These are phyloP conservation scores for Globisporangium paddicum DNA, from an alignment of 352 stramenopile species.

Conservation along the genomic window DNA sequence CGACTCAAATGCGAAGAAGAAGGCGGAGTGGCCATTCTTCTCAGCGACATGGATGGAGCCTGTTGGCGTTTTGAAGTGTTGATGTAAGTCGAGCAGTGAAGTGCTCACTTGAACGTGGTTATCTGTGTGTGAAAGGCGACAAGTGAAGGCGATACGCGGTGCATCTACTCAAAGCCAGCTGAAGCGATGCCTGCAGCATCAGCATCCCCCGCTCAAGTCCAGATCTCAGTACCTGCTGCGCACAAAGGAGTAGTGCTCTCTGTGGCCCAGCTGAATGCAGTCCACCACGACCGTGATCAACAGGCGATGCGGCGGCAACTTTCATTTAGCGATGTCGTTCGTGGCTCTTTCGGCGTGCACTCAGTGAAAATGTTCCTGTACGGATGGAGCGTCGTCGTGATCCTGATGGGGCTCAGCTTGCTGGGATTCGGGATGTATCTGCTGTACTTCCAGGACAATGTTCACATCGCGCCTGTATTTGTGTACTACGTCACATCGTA, in stretches of 20 bases:
- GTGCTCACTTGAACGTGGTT: not conserved
- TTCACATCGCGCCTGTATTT: conserved; percentile 37
- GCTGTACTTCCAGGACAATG: conserved; percentile 57
- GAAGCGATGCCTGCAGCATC: not conserved
- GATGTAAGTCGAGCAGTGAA: not conserved
- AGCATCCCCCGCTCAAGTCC: conserved; percentile 2
- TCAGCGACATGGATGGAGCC: not conserved
- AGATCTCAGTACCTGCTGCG: not conserved
- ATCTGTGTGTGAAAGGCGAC: not conserved
- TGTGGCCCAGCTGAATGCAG: conserved; percentile 18
- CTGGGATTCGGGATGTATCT: conserved; percentile 54
- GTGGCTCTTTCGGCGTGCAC: conserved; percentile 21
- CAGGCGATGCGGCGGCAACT: conserved; percentile 23
- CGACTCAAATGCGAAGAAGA: not conserved
- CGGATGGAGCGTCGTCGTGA: conserved; percentile 45
- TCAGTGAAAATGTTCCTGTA: conserved; percentile 46
- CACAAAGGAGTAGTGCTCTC: conserved; percentile 7
- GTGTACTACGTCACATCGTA: conserved; percentile 53
- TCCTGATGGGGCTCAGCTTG: conserved; percentile 39
- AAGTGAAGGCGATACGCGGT: not conserved
- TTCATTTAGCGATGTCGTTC: conserved; percentile 35
- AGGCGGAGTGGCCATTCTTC: conserved; percentile 1
- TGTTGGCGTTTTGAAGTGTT: not conserved
- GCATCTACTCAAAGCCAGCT: not conserved
- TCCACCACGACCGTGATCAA: conserved; percentile 22